Evolutionary conservation across 371 early-diverging fungal genomes (phyloP), one percentile per base, ranked within the genome.

Genomic region (Apophysomyces variabilis): DNA sequence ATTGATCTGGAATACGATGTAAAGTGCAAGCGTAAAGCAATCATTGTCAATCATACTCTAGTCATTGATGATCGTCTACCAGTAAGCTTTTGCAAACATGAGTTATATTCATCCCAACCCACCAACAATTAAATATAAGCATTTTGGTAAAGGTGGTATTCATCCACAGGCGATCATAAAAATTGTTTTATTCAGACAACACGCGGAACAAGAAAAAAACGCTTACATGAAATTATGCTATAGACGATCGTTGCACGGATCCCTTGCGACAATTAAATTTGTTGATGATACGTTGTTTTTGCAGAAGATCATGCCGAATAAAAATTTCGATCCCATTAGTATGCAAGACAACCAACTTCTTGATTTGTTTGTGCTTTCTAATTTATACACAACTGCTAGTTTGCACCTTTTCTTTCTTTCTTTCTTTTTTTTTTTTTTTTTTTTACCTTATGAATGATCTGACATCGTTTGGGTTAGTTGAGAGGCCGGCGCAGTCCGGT

Each of bases 401-500:
- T 45, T 45, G 46, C 46, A 16, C 46, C 18, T 57, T 61, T 41
- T 44, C 54, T 11, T 44, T 32, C 54, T 32, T 44, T 32, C 57
- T 44, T 57, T 35, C 54, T 64, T 32, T 38, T 16, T 57, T 43
- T 54, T 26, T 61, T 26, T 26, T 3, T 26, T 26, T 26, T 26
- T 26, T 18, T 47, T 47, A 50, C 54, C 21, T 50, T 21, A 60
- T n/a, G 44, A 60, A 60, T 43, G 38, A 12, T 43, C 60, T 37
- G 38, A 60, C 13, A 21, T 60, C 60, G 26, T 60, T 16, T 14
- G 60, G 60, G 14, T 60, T 41, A 11, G 60, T 60, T 5, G 43
- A 39, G 4, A 60, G 26, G 32, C 60, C 60, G 5, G 60, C 45
- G 26, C 21, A 60, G 43, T 60, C 60, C 9, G 44, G 12, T 12